phyloP scores from a whole-genome alignment of 2,329 filamentous ascomycete species.

The Neofusicoccum sp. region DNA sequence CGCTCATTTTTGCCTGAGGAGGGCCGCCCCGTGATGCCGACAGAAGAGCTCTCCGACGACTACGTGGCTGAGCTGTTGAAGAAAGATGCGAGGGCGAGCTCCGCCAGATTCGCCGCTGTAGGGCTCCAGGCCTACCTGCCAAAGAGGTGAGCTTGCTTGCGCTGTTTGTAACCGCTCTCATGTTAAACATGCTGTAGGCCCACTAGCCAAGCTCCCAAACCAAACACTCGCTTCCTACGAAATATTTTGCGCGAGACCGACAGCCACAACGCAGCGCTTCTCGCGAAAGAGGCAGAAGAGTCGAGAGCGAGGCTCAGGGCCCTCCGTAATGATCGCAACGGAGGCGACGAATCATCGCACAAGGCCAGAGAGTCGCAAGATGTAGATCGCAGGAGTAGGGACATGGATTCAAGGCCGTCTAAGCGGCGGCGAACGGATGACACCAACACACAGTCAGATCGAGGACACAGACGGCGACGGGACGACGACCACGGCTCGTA shows the following conservation, averaged over 20 bases:
- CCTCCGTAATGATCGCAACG: conserved; percentile 34
- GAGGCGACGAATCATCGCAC: conserved; percentile 36
- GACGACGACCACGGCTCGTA: conserved; percentile 28
- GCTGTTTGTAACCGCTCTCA: background rate
- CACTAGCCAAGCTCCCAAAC: conserved; percentile 72
- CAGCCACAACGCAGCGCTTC: conserved; percentile 82
- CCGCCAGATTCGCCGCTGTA: conserved; percentile 72
- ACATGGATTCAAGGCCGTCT: background rate
- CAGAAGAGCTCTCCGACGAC: conserved; percentile 65
- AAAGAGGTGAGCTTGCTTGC: conserved; percentile 48
- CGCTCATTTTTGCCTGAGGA: background rate
- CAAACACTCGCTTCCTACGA: conserved; percentile 86
- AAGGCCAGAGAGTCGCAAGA: background rate
- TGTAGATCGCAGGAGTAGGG: background rate
- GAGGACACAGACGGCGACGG: conserved; percentile 27
- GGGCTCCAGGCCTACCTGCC: conserved; percentile 70
- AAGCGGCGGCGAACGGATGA: conserved; percentile 24
- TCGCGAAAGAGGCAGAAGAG: conserved; percentile 82
- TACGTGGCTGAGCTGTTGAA: conserved; percentile 79
- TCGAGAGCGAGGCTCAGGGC: conserved; percentile 67
- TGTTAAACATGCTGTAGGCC: conserved; percentile 50
- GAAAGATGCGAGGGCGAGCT: conserved; percentile 75
- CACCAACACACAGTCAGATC: conserved; percentile 25
- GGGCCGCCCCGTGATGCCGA: conserved; percentile 12
- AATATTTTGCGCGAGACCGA: conserved; percentile 89